Evolutionary conservation across 371 early-diverging fungal species (phyloP).

Genomic region (Smittium culicis): DNA sequence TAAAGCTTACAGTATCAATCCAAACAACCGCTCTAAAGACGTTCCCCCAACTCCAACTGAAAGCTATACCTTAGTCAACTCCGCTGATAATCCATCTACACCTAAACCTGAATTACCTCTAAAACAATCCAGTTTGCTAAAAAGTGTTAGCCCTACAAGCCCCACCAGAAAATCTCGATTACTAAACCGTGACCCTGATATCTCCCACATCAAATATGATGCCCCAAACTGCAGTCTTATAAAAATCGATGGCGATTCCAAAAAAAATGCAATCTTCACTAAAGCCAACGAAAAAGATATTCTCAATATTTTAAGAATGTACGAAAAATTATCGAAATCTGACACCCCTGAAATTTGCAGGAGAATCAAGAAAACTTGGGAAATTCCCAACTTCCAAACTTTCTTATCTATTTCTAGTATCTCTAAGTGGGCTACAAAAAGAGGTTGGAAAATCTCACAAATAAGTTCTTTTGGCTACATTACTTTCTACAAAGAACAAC

Average conservation of each 20-base stretch:
- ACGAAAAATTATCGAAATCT: slow-evolving; percentile 21
- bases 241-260: not conserved
- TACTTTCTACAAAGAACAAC: slow-evolving; percentile 26
- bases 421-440: slow-evolving; percentile 25
- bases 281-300: slow-evolving; percentile 27
- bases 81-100: no score
- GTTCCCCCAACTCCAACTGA: no score
- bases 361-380: slow-evolving; percentile 16
- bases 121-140: no score
- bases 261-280: not conserved
- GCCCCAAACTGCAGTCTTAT: no score
- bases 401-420: slow-evolving; percentile 21
- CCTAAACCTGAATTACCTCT: no score
- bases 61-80: no score
- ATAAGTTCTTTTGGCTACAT: slow-evolving; percentile 29
- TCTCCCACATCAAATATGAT: no score
- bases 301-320: slow-evolving; percentile 28
- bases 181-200: no score
- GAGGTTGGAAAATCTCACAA: slow-evolving; percentile 27
- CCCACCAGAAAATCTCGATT: no score
- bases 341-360: not conserved
- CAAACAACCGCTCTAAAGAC: no score
- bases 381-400: slow-evolving; percentile 31
- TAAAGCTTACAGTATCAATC: no score
- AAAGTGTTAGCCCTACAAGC: no score